These are phyloP conservation scores for Rubia yunnanensis DNA, from an alignment of 257 asterid genomes.

Conservation along the genomic window DNA sequence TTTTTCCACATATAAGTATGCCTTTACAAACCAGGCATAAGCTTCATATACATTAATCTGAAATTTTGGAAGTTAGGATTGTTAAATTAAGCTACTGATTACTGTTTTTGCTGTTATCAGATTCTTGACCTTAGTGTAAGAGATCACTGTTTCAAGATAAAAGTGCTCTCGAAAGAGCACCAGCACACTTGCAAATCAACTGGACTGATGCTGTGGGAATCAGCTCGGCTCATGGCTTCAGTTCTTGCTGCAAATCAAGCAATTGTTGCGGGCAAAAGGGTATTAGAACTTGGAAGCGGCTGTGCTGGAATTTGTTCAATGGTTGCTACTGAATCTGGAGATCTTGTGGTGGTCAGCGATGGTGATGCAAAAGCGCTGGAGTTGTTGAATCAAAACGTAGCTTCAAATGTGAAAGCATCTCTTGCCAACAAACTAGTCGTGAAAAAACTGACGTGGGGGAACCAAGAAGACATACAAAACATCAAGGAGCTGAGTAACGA, in stretches of 20 bases:
- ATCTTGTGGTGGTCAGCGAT: constrained; percentile 77
- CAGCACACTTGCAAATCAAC: constrained; percentile 94
- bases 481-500: constrained; percentile 33
- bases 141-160: constrained; percentile 59
- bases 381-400: constrained; percentile 48
- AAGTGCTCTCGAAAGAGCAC: constrained; percentile 60
- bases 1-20: not conserved
- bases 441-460: constrained; percentile 70
- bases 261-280: constrained; percentile 53
- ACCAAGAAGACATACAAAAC: constrained; percentile 39
- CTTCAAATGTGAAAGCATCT: constrained; percentile 39
- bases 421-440: constrained; percentile 26
- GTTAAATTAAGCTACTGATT: not conserved
- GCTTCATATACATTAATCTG: not conserved
- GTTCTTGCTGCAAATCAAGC: constrained; percentile 55
- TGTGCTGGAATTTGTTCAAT: constrained; percentile 82
- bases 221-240: constrained; percentile 79
- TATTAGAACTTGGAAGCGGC: constrained; percentile 85
- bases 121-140: constrained; percentile 36
- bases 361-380: constrained; percentile 73
- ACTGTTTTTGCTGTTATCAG: constrained; percentile 21
- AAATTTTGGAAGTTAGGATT: not conserved
- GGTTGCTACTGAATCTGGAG: constrained; percentile 61
- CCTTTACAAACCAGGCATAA: not conserved
- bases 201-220: constrained; percentile 96